These are phyloP conservation scores for Microcyclosporella mali DNA, from an alignment of 2,329 filamentous ascomycete genomes.

Conservation along the genomic window DNA sequence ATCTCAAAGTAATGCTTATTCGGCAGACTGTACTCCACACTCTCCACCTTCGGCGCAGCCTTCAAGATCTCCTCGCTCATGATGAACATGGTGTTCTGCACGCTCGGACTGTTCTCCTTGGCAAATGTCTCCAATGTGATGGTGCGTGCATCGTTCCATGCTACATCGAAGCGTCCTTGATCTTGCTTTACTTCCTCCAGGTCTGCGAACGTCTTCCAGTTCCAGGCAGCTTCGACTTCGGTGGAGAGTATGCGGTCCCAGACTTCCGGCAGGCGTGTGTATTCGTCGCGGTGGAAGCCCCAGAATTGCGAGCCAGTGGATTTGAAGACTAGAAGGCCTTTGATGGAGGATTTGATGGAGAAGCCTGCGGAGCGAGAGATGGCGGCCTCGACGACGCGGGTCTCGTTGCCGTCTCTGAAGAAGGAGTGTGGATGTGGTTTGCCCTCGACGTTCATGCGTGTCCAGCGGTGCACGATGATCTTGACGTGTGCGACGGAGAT, in stretches of 20 bases:
- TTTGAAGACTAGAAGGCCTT: conserved; percentile 77
- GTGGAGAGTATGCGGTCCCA: conserved; percentile 96
- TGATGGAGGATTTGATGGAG: conserved; percentile 68
- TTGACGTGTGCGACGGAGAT: conserved; percentile 78
- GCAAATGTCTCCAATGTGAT: conserved; percentile 93
- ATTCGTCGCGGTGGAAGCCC: conserved; percentile 88
- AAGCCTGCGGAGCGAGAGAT: conserved; percentile 62
- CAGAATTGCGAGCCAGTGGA: conserved; percentile 95
- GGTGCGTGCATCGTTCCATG: conserved; percentile 68
- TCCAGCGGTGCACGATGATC: conserved; percentile 83
- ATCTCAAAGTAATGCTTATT: conserved; percentile 99
- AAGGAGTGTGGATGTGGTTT: conserved; percentile 94
- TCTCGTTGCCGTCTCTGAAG: conserved; percentile 82
- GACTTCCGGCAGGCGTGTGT: conserved; percentile 80
- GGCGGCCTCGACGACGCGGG: conserved; percentile 72
- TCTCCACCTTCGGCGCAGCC: conserved; percentile 62
- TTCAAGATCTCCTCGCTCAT: conserved; percentile 86
- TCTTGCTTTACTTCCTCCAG: conserved; percentile 62
- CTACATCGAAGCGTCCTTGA: conserved; percentile 65
- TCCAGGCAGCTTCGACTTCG: conserved; percentile 81
- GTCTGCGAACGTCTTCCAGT: conserved; percentile 66
- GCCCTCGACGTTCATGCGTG: conserved; percentile 78
- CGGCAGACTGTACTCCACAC: conserved; percentile 76
- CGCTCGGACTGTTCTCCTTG: conserved; percentile 81
- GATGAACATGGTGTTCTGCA: conserved; percentile 98